These are phyloP conservation scores for Neonothopanus nambi DNA, from an alignment of 1,284 basidiomycete genomes.

Conservation along the genomic window DNA sequence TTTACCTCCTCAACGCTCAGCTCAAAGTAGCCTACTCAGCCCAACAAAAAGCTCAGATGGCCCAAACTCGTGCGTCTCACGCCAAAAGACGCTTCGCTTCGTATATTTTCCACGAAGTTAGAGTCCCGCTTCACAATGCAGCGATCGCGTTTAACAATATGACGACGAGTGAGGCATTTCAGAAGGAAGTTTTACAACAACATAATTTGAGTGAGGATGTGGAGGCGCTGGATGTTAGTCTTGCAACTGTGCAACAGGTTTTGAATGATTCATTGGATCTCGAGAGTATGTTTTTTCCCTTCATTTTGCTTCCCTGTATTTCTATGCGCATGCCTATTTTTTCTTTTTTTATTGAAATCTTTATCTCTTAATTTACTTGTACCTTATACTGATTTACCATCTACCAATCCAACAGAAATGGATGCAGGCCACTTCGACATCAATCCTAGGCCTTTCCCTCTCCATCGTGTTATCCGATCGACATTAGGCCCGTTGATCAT, in stretches of 20 bases:
- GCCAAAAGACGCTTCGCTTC: constrained; percentile 31
- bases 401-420: constrained; percentile 25
- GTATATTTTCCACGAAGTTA: constrained; percentile 37
- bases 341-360: no score
- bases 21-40: constrained; percentile 46
- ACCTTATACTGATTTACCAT: background rate
- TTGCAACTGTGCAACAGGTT: constrained; percentile 50
- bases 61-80: constrained; percentile 41
- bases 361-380: no score
- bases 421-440: constrained; percentile 40
- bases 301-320: no score
- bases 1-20: constrained; percentile 50
- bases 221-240: constrained; percentile 42
- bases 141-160: constrained; percentile 25
- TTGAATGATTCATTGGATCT: constrained; percentile 54
- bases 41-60: constrained; percentile 52
- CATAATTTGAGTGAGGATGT: constrained; percentile 39
- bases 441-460: constrained; percentile 43
- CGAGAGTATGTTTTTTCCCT: constrained; percentile 24
- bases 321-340: background rate
- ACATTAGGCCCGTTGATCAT: constrained; percentile 45
- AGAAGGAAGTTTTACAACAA: constrained; percentile 11
- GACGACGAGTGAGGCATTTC: constrained; percentile 20
- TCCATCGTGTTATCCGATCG: constrained; percentile 49
- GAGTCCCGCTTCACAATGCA: constrained; percentile 56